These are phyloP conservation scores for Vanilla planifolia DNA, from an alignment of 106 monocot genomes.

Conservation along the genomic window DNA sequence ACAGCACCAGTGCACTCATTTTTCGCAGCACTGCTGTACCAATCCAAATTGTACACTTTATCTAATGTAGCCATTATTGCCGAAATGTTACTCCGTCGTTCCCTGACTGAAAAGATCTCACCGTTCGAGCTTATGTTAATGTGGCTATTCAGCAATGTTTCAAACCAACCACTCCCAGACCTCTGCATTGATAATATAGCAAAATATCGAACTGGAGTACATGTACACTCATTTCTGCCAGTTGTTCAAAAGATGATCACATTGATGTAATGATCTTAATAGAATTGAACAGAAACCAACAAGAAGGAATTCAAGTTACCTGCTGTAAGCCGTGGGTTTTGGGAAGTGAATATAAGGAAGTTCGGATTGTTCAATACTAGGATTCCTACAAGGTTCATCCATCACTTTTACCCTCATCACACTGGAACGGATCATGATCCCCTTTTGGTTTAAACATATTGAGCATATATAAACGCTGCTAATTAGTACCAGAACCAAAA, in stretches of 20 bases:
- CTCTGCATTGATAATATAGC: conserved; percentile 56
- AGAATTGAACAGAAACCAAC: not conserved
- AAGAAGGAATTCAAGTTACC: conserved; percentile 11
- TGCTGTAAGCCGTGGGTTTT: conserved; percentile 27
- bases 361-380: conserved; percentile 13
- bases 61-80: conserved; percentile 11
- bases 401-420: conserved; percentile 13
- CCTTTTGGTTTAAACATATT: conserved; percentile 38
- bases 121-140: conserved; percentile 21
- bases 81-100: conserved; percentile 17
- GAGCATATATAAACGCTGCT: conserved; percentile 42
- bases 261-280: not conserved
- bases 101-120: conserved; percentile 20
- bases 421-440: not conserved
- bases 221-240: conserved; percentile 42
- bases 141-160: conserved; percentile 26
- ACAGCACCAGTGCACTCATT: conserved; percentile 25
- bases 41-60: conserved; percentile 21
- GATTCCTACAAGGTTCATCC: conserved; percentile 8
- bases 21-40: conserved; percentile 15
- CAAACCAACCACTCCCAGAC: conserved; percentile 67
- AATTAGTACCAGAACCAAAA: conserved; percentile 36
- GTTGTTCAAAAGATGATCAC: not conserved
- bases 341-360: conserved; percentile 40
- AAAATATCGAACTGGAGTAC: conserved; percentile 41